phyloP scores from a whole-genome alignment of 176 grass and related monocot species.

The Oryza coarctata region DNA sequence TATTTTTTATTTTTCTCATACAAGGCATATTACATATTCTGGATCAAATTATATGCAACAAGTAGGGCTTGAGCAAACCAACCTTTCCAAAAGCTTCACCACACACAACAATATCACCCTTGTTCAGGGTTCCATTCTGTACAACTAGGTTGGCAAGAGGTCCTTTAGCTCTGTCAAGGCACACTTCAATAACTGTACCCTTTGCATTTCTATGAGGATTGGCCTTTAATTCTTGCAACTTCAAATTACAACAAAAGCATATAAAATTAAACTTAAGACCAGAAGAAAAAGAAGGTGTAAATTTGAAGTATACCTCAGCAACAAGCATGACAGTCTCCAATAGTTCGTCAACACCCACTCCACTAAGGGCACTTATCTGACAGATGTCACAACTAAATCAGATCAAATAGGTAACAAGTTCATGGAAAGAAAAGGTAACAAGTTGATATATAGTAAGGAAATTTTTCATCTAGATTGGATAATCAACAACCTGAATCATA shows the following conservation, averaged over 20 bases:
- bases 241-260: slow-evolving; percentile 44
- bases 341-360: slow-evolving; percentile 86
- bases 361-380: slow-evolving; percentile 97
- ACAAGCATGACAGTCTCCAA: slow-evolving; percentile 97
- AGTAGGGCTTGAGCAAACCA: slow-evolving; percentile 33
- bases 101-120: slow-evolving; percentile 86
- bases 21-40: slow-evolving; percentile 1
- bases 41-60: slow-evolving; percentile 16
- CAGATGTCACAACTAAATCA: slow-evolving; percentile 33
- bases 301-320: slow-evolving; percentile 63
- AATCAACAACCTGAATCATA: slow-evolving; percentile 80
- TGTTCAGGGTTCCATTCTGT: slow-evolving; percentile 94
- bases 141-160: slow-evolving; percentile 75
- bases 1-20: slow-evolving; percentile 26
- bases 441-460: slow-evolving; percentile 33
- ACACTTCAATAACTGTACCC: slow-evolving; percentile 91
- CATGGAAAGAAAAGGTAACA: slow-evolving; percentile 13
- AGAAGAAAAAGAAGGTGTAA: slow-evolving; percentile 25
- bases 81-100: slow-evolving; percentile 98
- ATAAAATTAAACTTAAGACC: slow-evolving; percentile 25
- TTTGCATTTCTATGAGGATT: slow-evolving; percentile 94
- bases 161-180: slow-evolving; percentile 91
- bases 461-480: slow-evolving; percentile 9
- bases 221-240: slow-evolving; percentile 98
- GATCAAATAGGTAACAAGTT: slow-evolving; percentile 35